A percentile compares a stretch with the other conserved stretches of the same genome.
Evolutionary conservation across 208 protist species (phyloP).

Genomic region (Trichomonas tenax): DNA sequence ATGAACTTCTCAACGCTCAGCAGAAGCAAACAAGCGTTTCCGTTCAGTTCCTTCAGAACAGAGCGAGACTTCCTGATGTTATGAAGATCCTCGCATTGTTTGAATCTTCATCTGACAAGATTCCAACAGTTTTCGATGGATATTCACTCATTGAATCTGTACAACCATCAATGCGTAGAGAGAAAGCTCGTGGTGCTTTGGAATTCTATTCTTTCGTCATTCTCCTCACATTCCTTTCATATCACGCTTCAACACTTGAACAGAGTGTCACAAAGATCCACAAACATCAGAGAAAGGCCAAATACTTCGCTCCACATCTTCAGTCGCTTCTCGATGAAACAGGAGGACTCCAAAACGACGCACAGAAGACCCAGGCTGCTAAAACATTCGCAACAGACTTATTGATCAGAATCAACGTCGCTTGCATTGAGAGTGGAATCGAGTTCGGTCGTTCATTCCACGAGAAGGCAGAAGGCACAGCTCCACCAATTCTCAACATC

Average conservation of each 20-base stretch:
- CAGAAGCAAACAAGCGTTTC: neutral
- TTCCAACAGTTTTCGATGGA: neutral
- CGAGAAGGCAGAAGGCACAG: neutral
- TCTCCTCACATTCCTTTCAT: neutral
- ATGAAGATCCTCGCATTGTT: neutral
- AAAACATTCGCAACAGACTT: neutral
- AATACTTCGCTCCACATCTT: neutral
- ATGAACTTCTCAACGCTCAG: neutral
- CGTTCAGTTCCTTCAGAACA: neutral
- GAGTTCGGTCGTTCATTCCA: neutral
- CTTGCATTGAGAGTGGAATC: neutral
- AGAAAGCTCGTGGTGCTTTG: neutral
- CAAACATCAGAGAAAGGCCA: neutral
- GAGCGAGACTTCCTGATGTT: neutral
- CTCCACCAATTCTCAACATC: neutral
- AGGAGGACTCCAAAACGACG: neutral
- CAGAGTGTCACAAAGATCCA: neutral
- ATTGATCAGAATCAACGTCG: neutral
- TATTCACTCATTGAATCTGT: neutral
- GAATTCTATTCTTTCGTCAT: neutral
- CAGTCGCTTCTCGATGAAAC: neutral
- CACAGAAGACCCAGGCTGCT: neutral
- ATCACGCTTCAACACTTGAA: neutral
- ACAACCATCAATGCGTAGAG: neutral
- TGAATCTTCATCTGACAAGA: neutral